phyloP scores from a whole-genome alignment of 2,329 filamentous ascomycete species.

The Colletotrichum euphorbiae region DNA sequence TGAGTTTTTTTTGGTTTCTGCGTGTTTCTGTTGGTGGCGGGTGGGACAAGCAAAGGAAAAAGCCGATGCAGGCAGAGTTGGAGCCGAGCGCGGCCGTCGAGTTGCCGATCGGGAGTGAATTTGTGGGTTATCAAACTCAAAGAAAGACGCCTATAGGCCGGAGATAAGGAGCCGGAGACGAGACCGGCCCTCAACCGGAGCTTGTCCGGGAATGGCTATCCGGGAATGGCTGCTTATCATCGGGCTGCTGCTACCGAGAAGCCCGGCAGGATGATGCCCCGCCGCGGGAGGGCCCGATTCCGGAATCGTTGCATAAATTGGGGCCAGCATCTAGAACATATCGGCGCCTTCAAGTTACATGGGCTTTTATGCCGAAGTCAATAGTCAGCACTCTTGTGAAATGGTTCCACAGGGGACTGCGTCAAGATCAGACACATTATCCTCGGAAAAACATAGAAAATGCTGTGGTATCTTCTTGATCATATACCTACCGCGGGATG shows the following conservation, averaged over 20 bases:
- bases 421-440: too few relatives aligned
- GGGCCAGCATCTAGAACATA: neutral
- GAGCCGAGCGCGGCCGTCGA: conserved; percentile 35
- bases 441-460: too few relatives aligned
- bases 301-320: conserved; percentile 1
- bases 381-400: too few relatives aligned
- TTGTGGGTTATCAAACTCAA: conserved; percentile 1
- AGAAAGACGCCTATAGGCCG: conserved; percentile 4
- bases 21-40: conserved; percentile 18
- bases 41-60: neutral
- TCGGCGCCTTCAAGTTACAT: too few relatives aligned
- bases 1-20: conserved; percentile 1
- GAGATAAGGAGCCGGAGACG: conserved; percentile 18
- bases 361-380: too few relatives aligned
- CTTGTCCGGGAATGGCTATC: conserved; percentile 31
- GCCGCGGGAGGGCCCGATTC: conserved; percentile 32
- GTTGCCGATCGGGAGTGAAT: conserved; percentile 26
- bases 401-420: too few relatives aligned
- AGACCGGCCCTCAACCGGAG: conserved; percentile 29
- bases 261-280: conserved; percentile 13
- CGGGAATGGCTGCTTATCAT: conserved; percentile 31
- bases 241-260: conserved; percentile 4
- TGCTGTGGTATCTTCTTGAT: too few relatives aligned
- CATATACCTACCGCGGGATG: too few relatives aligned
- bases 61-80: conserved; percentile 12